Conservation (phyloP, 2,329 filamentous ascomycete species). For the Botrytis medusae region DNA sequence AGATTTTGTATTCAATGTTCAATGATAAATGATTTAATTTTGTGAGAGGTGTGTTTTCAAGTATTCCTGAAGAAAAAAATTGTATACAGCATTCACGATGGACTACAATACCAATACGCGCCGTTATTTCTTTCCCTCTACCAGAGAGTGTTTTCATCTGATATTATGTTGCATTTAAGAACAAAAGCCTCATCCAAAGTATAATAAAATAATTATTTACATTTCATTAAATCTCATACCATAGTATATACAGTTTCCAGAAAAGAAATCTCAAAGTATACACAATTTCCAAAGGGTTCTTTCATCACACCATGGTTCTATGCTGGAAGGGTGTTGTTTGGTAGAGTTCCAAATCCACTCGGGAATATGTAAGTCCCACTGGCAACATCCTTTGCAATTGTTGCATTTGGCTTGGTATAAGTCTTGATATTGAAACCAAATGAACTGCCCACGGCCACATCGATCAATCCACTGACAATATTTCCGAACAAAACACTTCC, state of each 20-base stretch:
- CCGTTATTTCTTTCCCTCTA: background rate
- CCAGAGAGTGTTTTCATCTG: background rate
- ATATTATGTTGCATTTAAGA: background rate
- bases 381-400: background rate
- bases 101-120: background rate
- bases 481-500: constrained; percentile 49
- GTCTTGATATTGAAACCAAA: background rate
- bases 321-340: constrained; percentile 14
- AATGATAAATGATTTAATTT: background rate
- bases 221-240: background rate
- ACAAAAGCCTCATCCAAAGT: background rate
- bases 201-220: background rate
- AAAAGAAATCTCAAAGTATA: background rate
- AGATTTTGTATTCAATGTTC: background rate
- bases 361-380: constrained; percentile 11
- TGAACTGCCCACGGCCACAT: background rate
- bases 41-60: background rate
- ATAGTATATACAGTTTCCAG: background rate
- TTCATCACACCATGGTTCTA: background rate
- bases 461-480: constrained; percentile 46
- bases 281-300: background rate
- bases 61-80: too few species aligned
- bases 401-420: constrained; percentile 4
- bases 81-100: background rate
- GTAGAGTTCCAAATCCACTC: constrained; percentile 14